Percentiles rank a stretch among this genome's conserved stretches.
phyloP scores from a whole-genome alignment of 805 yeast species.

The Debaryomyces maramus region DNA sequence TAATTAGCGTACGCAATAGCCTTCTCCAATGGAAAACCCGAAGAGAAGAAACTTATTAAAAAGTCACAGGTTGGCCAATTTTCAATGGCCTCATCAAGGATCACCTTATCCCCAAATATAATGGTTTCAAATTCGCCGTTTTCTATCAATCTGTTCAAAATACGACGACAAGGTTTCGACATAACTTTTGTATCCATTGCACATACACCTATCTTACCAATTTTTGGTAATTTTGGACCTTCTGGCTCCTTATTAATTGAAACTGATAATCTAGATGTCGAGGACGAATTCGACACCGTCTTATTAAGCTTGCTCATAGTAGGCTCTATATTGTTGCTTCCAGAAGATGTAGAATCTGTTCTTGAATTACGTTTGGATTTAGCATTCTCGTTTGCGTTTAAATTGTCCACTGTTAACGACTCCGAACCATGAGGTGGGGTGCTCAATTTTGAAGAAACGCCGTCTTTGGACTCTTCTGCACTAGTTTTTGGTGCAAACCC shows the following conservation, averaged over 20 bases:
- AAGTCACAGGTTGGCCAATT: constrained; percentile 99
- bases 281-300: constrained; percentile 37
- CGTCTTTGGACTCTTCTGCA: constrained; percentile 29
- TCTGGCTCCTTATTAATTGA: constrained; percentile 38
- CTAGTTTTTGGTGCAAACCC: constrained; percentile 68
- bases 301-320: constrained; percentile 26
- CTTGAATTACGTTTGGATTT: constrained; percentile 15
- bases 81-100: constrained; percentile 88
- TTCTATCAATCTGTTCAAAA: constrained; percentile 81
- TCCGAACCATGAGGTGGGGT: constrained; percentile 10
- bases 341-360: constrained; percentile 20
- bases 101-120: constrained; percentile 95
- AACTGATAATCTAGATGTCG: constrained; percentile 29
- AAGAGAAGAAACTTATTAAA: constrained; percentile 87
- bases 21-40: constrained; percentile 94
- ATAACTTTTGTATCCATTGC: constrained; percentile 98
- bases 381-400: constrained; percentile 8
- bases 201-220: constrained; percentile 96
- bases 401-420: constrained; percentile 17
- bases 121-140: constrained; percentile 96
- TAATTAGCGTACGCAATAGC: constrained; percentile 88
- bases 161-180: constrained; percentile 92
- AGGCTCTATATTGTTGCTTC: constrained; percentile 8
- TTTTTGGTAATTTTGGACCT: constrained; percentile 58
- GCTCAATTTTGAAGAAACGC: constrained; percentile 14